Evolutionary conservation across 2,329 filamentous ascomycete genomes (phyloP), one percentile per base, ranked within the genome.

Genomic region (Fusarium sp.): DNA sequence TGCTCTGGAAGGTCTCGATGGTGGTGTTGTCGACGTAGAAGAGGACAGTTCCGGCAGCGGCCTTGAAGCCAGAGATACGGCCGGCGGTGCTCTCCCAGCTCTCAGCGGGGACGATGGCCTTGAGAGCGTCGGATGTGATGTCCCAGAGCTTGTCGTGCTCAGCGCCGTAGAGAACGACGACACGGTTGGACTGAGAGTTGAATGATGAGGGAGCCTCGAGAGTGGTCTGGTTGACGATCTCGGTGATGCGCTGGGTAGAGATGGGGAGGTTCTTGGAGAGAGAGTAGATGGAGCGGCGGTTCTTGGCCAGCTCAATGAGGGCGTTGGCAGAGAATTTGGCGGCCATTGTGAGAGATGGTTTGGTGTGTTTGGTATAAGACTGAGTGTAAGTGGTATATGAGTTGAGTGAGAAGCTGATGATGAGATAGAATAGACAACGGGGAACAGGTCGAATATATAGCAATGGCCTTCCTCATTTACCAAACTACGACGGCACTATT

Each of bases 121-220:
- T 75, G 66, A 81, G 77, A 42, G 75, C 65, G 20, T 90, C 88
- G 65, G 84, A 81, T 58, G 89, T 86, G 64, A 94, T 85, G 78
- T 93, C 90, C 95, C 94, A 98, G 74, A 97, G 89, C 83, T 92
- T 91, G 75, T 94, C 90, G 84, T 98, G 94, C 81, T 97, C 92
- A 67, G 87, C 88, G 76, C 92, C 91, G 76, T 96, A 86, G 57
- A 98, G 88, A 54, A 97, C 87, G 49, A 97, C 87, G 62, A 92
- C 83, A 64, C 94, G 91, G 72, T 92, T 91, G 73, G 90, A 90
- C 84, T 97, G 94, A 44, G 90, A 92, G 89, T 98, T 97, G 90
- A 97, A 98, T 70, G 91, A 90, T 55, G 88, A 91, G 44, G 94
- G 94, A 3, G 91, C 86, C 79, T 94, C 85, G 64, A 88, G 83